Conservation (phyloP, 2,329 filamentous ascomycete genomes). For the Capronia epimyces region DNA sequence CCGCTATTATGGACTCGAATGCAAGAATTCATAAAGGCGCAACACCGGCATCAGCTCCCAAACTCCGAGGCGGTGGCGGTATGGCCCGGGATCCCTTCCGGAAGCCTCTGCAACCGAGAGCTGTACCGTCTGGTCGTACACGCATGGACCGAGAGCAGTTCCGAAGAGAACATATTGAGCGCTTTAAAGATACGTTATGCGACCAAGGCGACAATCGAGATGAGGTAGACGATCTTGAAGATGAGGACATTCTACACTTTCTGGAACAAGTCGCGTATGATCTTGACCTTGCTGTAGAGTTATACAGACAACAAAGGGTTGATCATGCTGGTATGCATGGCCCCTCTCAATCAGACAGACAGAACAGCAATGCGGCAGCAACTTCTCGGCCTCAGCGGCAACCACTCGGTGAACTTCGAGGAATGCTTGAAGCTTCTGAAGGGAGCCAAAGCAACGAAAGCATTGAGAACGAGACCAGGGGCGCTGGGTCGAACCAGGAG, state of each 20-base stretch:
- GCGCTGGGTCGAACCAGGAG: slow-evolving; percentile 5
- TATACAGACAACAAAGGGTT: no score
- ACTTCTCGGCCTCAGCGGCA: background rate
- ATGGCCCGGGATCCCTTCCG: background rate
- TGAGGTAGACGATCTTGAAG: background rate
- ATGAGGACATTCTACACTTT: background rate
- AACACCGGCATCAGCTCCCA: background rate
- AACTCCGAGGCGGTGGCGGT: slow-evolving; percentile 13
- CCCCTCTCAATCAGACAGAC: background rate
- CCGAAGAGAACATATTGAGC: background rate
- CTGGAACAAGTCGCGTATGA: slow-evolving; percentile 4
- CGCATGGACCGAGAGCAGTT: background rate
- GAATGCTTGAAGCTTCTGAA: background rate
- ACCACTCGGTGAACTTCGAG: background rate
- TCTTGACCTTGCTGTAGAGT: background rate
- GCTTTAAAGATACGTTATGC: background rate
- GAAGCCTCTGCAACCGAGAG: background rate
- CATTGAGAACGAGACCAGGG: no score
- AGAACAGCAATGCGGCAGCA: no score
- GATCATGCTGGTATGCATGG: background rate
- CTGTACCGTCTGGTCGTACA: background rate
- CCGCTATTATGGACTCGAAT: slow-evolving; percentile 6
- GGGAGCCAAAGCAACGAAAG: background rate
- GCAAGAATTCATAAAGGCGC: slow-evolving; percentile 9
- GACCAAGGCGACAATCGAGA: background rate